These are phyloP conservation scores for Hortaea sp. DNA, from an alignment of 2,329 filamentous ascomycete genomes.

Conservation along the genomic window DNA sequence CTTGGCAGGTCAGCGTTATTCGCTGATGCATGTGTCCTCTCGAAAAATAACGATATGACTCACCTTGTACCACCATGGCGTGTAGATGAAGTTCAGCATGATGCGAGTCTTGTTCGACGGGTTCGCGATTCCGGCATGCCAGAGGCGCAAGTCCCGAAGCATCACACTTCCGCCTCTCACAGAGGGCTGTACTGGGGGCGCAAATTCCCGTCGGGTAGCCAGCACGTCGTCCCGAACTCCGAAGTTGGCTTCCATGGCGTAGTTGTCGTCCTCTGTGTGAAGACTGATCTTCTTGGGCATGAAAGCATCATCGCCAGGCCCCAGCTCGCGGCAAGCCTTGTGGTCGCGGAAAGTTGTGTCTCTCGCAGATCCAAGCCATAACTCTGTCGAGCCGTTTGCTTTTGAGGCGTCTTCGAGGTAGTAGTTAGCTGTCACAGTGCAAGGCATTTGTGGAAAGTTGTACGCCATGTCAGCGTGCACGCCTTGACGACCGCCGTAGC, in stretches of 20 bases:
- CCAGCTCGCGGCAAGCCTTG: too few relatives aligned
- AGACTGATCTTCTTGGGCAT: conserved; percentile 26
- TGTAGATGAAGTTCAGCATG: conserved; percentile 28
- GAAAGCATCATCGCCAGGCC: too few relatives aligned
- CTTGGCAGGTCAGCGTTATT: too few relatives aligned
- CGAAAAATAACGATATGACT: too few relatives aligned
- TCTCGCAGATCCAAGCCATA: conserved; percentile 53
- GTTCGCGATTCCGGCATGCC: conserved; percentile 57
- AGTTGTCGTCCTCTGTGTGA: conserved; percentile 44
- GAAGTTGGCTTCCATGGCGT: conserved; percentile 40
- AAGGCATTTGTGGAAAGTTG: conserved; percentile 43
- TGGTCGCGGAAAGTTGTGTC: too few relatives aligned
- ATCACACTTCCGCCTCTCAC: conserved; percentile 47
- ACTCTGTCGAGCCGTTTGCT: conserved; percentile 47
- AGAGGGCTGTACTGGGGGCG: conserved; percentile 41
- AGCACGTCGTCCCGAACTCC: conserved; percentile 39
- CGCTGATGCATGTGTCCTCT: too few relatives aligned
- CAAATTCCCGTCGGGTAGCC: conserved; percentile 25
- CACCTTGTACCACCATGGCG: too few relatives aligned
- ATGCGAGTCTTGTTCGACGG: conserved; percentile 27
- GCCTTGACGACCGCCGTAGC: conserved; percentile 38
- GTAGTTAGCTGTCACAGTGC: conserved; percentile 46
- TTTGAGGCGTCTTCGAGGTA: conserved; percentile 42
- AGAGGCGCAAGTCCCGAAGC: conserved; percentile 50
- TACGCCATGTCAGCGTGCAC: conserved; percentile 54